Conservation (phyloP, 1,284 basidiomycete species). For the Lignosus rhinocerotis region DNA sequence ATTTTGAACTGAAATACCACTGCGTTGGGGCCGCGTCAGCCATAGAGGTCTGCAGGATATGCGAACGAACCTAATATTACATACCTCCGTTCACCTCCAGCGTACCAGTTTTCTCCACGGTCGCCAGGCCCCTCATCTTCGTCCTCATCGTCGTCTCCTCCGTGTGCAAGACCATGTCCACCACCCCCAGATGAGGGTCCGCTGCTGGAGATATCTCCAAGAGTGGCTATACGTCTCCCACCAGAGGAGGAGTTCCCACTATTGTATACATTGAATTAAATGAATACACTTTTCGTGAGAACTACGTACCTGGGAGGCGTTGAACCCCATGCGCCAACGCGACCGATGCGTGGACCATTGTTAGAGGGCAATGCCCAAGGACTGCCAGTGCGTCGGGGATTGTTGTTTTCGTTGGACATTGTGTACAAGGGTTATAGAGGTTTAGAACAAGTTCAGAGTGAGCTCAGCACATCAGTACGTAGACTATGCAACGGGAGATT, state of each 20-base stretch:
- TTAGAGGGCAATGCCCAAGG: slow-evolving; percentile 47
- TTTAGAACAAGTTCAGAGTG: not conserved
- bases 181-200: slow-evolving; percentile 16
- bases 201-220: slow-evolving; percentile 24
- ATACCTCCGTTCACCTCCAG: slow-evolving; percentile 87
- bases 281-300: not conserved
- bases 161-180: slow-evolving; percentile 17
- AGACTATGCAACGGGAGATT: no score
- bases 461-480: no score
- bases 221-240: slow-evolving; percentile 26
- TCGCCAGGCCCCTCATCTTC: slow-evolving; percentile 45
- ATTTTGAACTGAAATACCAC: slow-evolving; percentile 90
- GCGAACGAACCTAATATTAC: slow-evolving; percentile 12
- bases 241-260: slow-evolving; percentile 17
- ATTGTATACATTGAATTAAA: not conserved
- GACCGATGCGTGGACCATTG: slow-evolving; percentile 28
- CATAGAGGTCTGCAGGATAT: no score
- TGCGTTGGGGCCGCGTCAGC: slow-evolving; percentile 33
- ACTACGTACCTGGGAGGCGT: slow-evolving; percentile 26
- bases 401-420: slow-evolving; percentile 25
- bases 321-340: slow-evolving; percentile 29
- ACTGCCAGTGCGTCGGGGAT: slow-evolving; percentile 28
- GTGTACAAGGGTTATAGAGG: not conserved
- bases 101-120: slow-evolving; percentile 70
- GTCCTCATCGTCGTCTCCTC: slow-evolving; percentile 43